Evolutionary conservation across 345 rosid genomes (phyloP).

Genomic region (Eucalyptus albens): DNA sequence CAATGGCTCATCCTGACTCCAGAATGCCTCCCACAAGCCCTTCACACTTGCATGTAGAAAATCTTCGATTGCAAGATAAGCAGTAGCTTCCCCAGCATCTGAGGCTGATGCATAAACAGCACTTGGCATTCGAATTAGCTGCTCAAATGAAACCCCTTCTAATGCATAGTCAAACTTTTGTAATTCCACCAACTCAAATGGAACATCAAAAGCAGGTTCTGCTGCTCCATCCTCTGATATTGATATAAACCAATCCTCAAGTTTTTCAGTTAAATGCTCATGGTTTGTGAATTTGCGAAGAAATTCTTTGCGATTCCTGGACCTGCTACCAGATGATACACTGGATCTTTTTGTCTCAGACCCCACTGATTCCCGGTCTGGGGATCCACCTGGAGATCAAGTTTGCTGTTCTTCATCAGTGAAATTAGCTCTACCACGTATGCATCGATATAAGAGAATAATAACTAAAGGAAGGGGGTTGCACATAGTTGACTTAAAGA

Average conservation of each 20-base stretch:
- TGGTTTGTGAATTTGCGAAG: slow-evolving; percentile 41
- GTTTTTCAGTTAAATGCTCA: slow-evolving; percentile 38
- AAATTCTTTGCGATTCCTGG: slow-evolving; percentile 64
- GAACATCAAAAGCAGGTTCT: slow-evolving; percentile 52
- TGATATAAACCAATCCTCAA: slow-evolving; percentile 62
- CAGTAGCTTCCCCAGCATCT: slow-evolving; percentile 53
- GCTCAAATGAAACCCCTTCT: slow-evolving; percentile 84
- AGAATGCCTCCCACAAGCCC: slow-evolving; percentile 89
- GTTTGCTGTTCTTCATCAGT: neutral
- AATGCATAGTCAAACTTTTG: slow-evolving; percentile 88
- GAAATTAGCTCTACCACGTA: neutral
- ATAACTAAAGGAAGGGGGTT: neutral
- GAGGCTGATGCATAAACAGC: slow-evolving; percentile 72
- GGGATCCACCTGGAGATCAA: slow-evolving; percentile 58
- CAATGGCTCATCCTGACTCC: slow-evolving; percentile 71
- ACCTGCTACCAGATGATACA: slow-evolving; percentile 52
- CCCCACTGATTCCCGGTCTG: slow-evolving; percentile 75
- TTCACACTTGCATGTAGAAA: slow-evolving; percentile 69
- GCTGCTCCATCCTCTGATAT: slow-evolving; percentile 19
- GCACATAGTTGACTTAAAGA: neutral
- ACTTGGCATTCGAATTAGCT: slow-evolving; percentile 82
- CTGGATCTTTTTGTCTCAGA: slow-evolving; percentile 75
- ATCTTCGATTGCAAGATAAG: slow-evolving; percentile 85
- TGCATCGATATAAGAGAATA: neutral
- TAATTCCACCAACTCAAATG: slow-evolving; percentile 82